These are phyloP conservation scores for Trichoderma sp. DNA, from an alignment of 2,329 filamentous ascomycete species.

Conservation along the genomic window DNA sequence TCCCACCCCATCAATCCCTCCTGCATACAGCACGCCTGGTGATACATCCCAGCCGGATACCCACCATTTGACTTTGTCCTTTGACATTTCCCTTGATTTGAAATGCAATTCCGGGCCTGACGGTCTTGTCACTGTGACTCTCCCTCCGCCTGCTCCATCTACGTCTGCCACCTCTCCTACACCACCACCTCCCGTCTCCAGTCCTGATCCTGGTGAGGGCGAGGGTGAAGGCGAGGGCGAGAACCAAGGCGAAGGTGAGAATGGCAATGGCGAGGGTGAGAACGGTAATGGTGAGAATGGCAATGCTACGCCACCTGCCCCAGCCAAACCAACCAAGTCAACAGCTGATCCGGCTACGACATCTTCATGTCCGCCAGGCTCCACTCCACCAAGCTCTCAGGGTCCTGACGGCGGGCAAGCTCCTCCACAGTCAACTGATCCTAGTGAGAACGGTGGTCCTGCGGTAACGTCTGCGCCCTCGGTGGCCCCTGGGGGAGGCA, in stretches of 20 bases:
- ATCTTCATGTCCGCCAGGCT: background rate
- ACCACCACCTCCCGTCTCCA: background rate
- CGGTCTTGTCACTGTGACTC: conserved; percentile 30
- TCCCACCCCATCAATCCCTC: conserved; percentile 3
- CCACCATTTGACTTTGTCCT: conserved; percentile 18
- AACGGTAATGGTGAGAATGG: background rate
- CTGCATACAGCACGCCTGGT: background rate
- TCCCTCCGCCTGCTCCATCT: background rate
- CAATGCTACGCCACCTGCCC: background rate
- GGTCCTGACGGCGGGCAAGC: background rate
- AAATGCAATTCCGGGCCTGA: conserved; percentile 34
- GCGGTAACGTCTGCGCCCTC: background rate
- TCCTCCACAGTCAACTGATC: background rate
- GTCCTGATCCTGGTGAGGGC: background rate
- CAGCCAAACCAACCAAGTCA: background rate
- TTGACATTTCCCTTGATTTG: conserved; percentile 30
- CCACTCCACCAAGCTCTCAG: background rate
- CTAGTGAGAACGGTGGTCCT: background rate
- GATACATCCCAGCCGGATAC: background rate
- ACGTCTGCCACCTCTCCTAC: background rate
- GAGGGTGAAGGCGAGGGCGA: background rate
- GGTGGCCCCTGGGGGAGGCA: background rate
- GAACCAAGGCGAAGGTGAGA: background rate
- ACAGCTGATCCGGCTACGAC: background rate
- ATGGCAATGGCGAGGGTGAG: background rate